These are phyloP conservation scores for Rhizoctonia solani DNA, from an alignment of 1,284 basidiomycete genomes.

Conservation along the genomic window DNA sequence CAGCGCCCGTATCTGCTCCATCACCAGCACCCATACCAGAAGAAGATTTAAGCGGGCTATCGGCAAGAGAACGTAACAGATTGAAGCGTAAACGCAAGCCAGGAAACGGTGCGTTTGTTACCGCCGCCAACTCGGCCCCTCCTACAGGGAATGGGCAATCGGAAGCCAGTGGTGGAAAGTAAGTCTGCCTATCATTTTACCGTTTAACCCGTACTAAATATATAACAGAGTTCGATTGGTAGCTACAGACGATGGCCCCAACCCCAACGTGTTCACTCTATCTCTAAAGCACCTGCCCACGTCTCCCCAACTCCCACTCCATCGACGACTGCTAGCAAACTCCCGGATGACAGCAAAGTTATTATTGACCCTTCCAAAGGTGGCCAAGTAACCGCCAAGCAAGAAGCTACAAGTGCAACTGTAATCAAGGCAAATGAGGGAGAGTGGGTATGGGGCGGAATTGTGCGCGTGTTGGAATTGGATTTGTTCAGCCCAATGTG, in stretches of 20 bases:
- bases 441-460: constrained; percentile 87
- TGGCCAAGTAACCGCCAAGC: constrained; percentile 76
- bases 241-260: constrained; percentile 42
- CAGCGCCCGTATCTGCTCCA: background rate
- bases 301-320: constrained; percentile 41
- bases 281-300: constrained; percentile 46
- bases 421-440: constrained; percentile 73
- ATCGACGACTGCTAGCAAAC: constrained; percentile 11
- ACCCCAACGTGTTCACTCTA: constrained; percentile 48
- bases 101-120: constrained; percentile 77
- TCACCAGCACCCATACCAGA: constrained; percentile 30
- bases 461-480: constrained; percentile 80
- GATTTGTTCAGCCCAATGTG: constrained; percentile 84
- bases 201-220: background rate
- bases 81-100: constrained; percentile 89
- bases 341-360: constrained; percentile 57
- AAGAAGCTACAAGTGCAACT: constrained; percentile 60
- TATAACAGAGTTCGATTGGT: constrained; percentile 66
- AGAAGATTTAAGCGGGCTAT: constrained; percentile 52
- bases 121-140: constrained; percentile 40
- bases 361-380: constrained; percentile 77
- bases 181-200: background rate
- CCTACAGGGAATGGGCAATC: constrained; percentile 12
- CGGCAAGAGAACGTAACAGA: constrained; percentile 86
- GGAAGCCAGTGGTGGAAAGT: constrained; percentile 31